Evolutionary conservation across 2,329 filamentous ascomycete species (phyloP), one percentile per base, ranked within the genome.

Genomic region (Monosporascus sp.): DNA sequence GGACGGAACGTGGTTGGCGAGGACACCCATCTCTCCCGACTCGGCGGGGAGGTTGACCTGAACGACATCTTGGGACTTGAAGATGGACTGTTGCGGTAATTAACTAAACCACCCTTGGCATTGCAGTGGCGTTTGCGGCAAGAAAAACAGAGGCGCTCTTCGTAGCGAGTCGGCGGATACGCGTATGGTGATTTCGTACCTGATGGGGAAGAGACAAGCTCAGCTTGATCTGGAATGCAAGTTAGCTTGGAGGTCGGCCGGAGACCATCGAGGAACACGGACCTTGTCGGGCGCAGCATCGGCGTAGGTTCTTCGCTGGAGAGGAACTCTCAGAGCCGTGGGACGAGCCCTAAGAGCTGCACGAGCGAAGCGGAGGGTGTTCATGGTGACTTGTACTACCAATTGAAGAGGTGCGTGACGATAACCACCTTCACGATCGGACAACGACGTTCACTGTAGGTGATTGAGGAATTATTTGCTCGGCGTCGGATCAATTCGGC

Each of bases 31-130:
- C 68, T 97, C 94, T 74, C 94, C 94, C 59, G 92, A 95, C 76
- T 96, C 94, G 70, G 94, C 94, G 73, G 94, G 88, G 70, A 99
- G 87, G 85, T 99, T 99, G 81, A 99, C 94, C 81, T 99, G 94
- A 70, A 97, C 86, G 71, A 86, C 82, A 70, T 83, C 81, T 68
- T 84, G 78, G 65, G 78, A 85, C 74, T 82, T 82, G 80, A 82
- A 86, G 77, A 87, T 78, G 67, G 87, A 77, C 88, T 91, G 70
- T 70, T 77, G 78, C 73, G 77, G 74, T 68, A 78, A 78, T 80
- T 80, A 80, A 74, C 14, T 26, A 27, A 35, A n/a, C 43, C n/a
- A n/a, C 9, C 9, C 43, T 17, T 46, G 8, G 24, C 5, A 46
- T 46, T 46, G 43, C 20, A 16, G 22, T 7, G n/a, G 22, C 11